Conservation (phyloP, 495 filamentous ascomycete species). For the Talaromyces stipitatus region DNA sequence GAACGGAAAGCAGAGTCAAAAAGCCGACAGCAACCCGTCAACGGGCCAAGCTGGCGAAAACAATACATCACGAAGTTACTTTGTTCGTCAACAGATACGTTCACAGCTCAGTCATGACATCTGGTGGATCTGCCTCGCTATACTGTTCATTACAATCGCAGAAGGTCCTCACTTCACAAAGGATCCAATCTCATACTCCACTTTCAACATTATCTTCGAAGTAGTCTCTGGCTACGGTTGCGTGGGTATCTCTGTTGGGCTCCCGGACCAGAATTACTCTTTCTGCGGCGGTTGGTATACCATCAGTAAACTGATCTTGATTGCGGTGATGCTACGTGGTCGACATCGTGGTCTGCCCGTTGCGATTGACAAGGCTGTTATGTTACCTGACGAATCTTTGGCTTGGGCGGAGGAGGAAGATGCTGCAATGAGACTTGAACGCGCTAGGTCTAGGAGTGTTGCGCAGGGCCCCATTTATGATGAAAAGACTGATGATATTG, state of each 20-base stretch:
- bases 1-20: constrained; percentile 14
- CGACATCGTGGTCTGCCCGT: constrained; percentile 75
- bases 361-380: constrained; percentile 70
- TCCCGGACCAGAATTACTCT: constrained; percentile 58
- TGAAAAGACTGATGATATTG: not conserved
- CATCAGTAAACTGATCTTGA: constrained; percentile 68
- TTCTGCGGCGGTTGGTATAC: constrained; percentile 68
- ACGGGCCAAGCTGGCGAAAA: constrained; percentile 10
- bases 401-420: constrained; percentile 54
- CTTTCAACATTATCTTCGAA: constrained; percentile 85
- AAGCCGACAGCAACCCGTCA: not conserved
- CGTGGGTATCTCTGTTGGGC: constrained; percentile 71
- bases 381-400: constrained; percentile 57
- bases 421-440: constrained; percentile 29
- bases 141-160: constrained; percentile 65
- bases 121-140: constrained; percentile 74
- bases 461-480: not conserved
- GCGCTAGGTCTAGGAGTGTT: not conserved
- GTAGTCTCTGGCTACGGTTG: constrained; percentile 78
- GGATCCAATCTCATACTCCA: constrained; percentile 62
- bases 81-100: constrained; percentile 58
- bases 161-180: constrained; percentile 58
- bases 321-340: constrained; percentile 70
- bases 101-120: constrained; percentile 80
- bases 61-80: constrained; percentile 40